Percentiles rank a stretch among this genome's conserved stretches.
phyloP scores from a whole-genome alignment of 75 land plant genomes.

The Azolla pinnata region DNA sequence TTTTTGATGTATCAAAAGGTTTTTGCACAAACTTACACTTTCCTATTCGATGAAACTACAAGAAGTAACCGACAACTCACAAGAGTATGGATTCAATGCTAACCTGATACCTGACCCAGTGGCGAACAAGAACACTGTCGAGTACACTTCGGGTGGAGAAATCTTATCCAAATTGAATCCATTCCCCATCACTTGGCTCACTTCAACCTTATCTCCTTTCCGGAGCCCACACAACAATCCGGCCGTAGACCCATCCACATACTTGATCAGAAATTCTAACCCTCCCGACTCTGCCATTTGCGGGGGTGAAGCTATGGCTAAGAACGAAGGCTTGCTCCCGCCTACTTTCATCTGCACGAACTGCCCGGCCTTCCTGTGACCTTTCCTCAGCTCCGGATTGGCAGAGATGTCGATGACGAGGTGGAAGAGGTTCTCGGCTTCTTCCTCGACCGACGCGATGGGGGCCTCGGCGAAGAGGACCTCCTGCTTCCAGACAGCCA shows the following conservation, averaged over 20 bases:
- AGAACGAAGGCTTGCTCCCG: constrained; percentile 41
- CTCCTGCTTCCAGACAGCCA: too few relatives aligned
- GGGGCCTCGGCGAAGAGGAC: constrained; percentile 59
- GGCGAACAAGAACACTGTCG: constrained; percentile 71
- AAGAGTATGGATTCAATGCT: too few relatives aligned
- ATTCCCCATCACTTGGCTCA: constrained; percentile 69
- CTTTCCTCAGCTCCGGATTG: constrained; percentile 50
- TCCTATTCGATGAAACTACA: neutral
- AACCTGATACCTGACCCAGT: constrained; percentile 98
- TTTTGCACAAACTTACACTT: neutral
- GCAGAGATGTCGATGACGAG: constrained; percentile 64
- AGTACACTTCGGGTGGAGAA: constrained; percentile 42
- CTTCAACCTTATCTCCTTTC: constrained; percentile 74
- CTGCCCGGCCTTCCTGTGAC: constrained; percentile 73
- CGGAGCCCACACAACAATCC: constrained; percentile 55
- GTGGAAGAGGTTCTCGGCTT: constrained; percentile 75
- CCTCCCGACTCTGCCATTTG: constrained; percentile 14
- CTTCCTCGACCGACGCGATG: constrained; percentile 39
- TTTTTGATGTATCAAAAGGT: too few relatives aligned
- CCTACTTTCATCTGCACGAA: constrained; percentile 76
- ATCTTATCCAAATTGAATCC: constrained; percentile 58
- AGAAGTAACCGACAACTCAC: too few relatives aligned
- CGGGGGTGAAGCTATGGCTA: constrained; percentile 70
- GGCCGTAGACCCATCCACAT: constrained; percentile 69
- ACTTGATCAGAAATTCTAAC: constrained; percentile 81